Base-by-base conservation (phyloP, 371 early-diverging fungal species). In the Mucor piriformis region DNA sequence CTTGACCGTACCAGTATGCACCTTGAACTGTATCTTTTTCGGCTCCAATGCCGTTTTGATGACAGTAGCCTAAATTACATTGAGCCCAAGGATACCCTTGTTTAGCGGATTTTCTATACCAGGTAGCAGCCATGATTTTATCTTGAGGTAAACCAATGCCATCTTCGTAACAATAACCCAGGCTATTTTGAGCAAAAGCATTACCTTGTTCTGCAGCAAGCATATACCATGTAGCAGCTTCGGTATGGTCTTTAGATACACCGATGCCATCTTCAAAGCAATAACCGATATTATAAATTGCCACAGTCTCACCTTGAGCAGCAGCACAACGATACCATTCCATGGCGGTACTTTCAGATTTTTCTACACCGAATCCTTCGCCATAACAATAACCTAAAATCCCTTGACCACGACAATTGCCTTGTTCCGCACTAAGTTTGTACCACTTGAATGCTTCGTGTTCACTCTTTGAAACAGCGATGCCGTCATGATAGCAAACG, bases 191-290 rank as follows among this genome's bases (percentile, higher is more conserved):
- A n/a, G 95, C 94, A 62, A 88, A 89, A 37, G 88, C 85, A 67
- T 91, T 90, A 7, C 92, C 94, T 52, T 82, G 80, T 51, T 85
- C 84, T 2, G 94, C 92, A 16, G 94, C 82, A 47, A 78, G 69
- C 25, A 59, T 64, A 61, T 92, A 95, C 90, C 90, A 94, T 46
- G 73, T 64, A 42, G 93, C 83, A 11, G 95, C 94, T 58, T 87
- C 83, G 3, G 66, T 50, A 6, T 83, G 68, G 53, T 91, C 75
- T 63, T 84, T 82, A 43, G 81, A 81, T 5, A 88, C 86, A 13
- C 92, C 93, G 49, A 89, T 79, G 7, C 95, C 95, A 50, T 92
- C 88, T 67, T 93, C 91, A 60, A 90, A 93, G 61, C 92, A 91
- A 60, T 91, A 87, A 3, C 89, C 94, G 43, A 93, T 82, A 51